phyloP scores from a whole-genome alignment of 805 yeast genomes.

The Brettanomyces custersianus region DNA sequence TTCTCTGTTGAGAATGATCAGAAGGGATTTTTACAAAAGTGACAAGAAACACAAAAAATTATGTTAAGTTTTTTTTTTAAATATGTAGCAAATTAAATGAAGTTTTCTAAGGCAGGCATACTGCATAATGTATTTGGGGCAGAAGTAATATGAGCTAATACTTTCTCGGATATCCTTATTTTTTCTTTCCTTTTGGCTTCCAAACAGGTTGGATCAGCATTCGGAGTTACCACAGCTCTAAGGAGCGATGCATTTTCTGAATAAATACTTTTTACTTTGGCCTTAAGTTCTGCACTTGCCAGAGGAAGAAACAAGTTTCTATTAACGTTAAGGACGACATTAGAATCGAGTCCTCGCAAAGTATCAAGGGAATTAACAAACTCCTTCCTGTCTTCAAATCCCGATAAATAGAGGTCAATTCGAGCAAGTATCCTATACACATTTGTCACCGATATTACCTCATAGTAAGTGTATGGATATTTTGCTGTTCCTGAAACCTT shows the following conservation, averaged over 20 bases:
- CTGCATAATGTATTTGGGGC: too few relatives aligned
- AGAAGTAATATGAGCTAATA: too few relatives aligned
- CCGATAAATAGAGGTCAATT: constrained; percentile 10
- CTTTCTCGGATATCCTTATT: too few relatives aligned
- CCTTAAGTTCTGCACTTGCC: not conserved
- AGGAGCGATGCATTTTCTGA: not conserved
- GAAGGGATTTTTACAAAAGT: too few relatives aligned
- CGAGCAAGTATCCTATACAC: constrained; percentile 14
- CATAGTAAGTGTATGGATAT: constrained; percentile 6
- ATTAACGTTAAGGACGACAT: not conserved
- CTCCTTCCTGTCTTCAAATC: constrained; percentile 13
- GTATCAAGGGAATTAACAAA: constrained; percentile 5
- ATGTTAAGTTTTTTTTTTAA: too few relatives aligned
- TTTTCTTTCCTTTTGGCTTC: too few relatives aligned
- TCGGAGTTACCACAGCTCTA: too few relatives aligned
- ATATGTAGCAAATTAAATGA: too few relatives aligned
- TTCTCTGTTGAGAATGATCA: too few relatives aligned
- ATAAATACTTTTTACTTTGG: not conserved
- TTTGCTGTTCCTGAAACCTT: constrained; percentile 4
- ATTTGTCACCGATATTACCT: constrained; percentile 6
- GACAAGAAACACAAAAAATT: too few relatives aligned
- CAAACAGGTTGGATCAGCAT: too few relatives aligned
- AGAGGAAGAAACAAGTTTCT: constrained; percentile 1
- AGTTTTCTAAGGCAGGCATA: too few relatives aligned
- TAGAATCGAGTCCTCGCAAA: constrained; percentile 2